These are phyloP conservation scores for Brassica carinata DNA, from an alignment of 345 rosid genomes.

Conservation along the genomic window DNA sequence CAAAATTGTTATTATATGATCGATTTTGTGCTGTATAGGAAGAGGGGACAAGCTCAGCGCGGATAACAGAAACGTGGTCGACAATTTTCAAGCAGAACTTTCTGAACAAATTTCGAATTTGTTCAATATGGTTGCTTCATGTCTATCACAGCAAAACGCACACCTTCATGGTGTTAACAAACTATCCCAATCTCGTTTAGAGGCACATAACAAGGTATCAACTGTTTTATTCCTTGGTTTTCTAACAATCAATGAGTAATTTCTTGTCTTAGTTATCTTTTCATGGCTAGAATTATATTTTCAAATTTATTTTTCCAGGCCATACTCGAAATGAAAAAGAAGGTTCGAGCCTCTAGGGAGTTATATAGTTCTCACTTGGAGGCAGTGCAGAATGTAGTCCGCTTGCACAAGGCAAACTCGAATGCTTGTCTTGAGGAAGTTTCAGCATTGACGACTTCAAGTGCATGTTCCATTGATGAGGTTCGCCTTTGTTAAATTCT, in stretches of 20 bases:
- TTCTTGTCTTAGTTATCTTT: not conserved
- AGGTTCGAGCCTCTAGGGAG: slow-evolving; percentile 60
- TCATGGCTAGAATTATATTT: not conserved
- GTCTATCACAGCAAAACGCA: slow-evolving; percentile 68
- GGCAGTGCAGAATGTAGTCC: slow-evolving; percentile 88
- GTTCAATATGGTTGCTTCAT: slow-evolving; percentile 59
- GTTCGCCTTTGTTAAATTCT: slow-evolving; percentile 43
- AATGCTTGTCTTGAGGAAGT: slow-evolving; percentile 79
- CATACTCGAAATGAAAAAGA: slow-evolving; percentile 64
- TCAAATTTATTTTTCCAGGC: slow-evolving; percentile 50
- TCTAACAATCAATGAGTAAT: not conserved
- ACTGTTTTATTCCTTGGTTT: slow-evolving; percentile 11
- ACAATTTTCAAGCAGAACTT: slow-evolving; percentile 65
- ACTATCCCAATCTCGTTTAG: slow-evolving; percentile 63
- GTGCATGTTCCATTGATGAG: slow-evolving; percentile 60
- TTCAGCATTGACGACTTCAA: slow-evolving; percentile 61
- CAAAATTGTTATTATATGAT: not conserved
- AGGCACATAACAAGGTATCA: slow-evolving; percentile 66
- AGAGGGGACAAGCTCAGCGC: slow-evolving; percentile 82
- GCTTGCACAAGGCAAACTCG: slow-evolving; percentile 80
- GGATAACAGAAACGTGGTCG: slow-evolving; percentile 72
- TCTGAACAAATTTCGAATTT: slow-evolving; percentile 67
- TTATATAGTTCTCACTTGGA: slow-evolving; percentile 76
- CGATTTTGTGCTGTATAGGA: slow-evolving; percentile 45
- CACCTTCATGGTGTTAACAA: slow-evolving; percentile 73